Evolutionary conservation across 257 asterid species (phyloP), one percentile per base, ranked within the genome.

Genomic region (Eucommia ulmoides): DNA sequence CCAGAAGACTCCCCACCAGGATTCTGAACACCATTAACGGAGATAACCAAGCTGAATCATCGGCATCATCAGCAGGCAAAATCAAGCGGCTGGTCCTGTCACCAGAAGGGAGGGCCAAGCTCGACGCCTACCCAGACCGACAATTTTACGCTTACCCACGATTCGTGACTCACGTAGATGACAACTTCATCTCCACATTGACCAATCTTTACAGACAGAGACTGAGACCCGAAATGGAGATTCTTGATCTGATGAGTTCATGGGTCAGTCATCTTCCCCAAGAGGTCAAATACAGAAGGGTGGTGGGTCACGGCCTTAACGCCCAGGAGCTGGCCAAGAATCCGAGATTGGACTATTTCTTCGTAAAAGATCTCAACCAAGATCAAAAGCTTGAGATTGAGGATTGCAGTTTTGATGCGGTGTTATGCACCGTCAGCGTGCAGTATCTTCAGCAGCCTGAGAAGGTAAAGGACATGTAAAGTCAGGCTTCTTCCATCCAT

Each of bases 361-460:
- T 82, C 23, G 88, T 82, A 4, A 86, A 82, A 78, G 94, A 86
- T 66, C 51, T 86, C 46, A 86, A 86, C 58, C 66, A 65, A 54
- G 86, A 82, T 3, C 84, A 82, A 41, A 35, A 65, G 42, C 62
- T 82, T 33, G 71, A 80, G 63, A 50, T 63, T 51, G 71, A 74
- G 38, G 44, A 45, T 58, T 67, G 50, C 22, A 75, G 86, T 25
- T 69, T 82, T 26, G 84, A 82, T 61, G 96, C 93, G 1, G 96
- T 83, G 33, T 29, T 86, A 20, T 82, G 93, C 72, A 78, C 94
- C 0, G 93, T 82, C 12, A 86, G 96, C 29, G 94, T 86, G 23
- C 96, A 86, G 68, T 86, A 86, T 59, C 83, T 86, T 45, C 86
- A 86, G 72, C 86, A 82, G 50, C 96, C 94, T 20, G 96, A 86